Conservation (phyloP, 495 filamentous ascomycete species). For the Trichocladium uniseriatum region DNA sequence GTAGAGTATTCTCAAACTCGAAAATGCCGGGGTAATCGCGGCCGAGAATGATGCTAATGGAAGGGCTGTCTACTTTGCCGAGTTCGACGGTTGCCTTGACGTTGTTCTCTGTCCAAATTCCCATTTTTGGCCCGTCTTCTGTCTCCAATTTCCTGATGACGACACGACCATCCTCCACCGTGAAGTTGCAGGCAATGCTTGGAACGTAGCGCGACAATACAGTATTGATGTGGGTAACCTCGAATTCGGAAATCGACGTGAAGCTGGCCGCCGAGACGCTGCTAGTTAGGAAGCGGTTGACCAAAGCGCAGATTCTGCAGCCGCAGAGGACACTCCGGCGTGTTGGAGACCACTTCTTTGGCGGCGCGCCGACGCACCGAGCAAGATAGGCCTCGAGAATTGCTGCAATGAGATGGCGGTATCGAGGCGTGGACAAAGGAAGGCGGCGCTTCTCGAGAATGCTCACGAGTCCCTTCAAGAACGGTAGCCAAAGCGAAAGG, state of each 20-base stretch:
- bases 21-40: neutral
- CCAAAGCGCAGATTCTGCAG: constrained; percentile 2
- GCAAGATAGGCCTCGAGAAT: constrained; percentile 9
- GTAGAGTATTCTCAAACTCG: neutral
- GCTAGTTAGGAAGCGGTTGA: constrained; percentile 6
- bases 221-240: neutral
- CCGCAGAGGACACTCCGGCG: neutral
- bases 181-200: neutral
- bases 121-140: neutral
- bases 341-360: neutral
- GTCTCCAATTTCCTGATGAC: neutral
- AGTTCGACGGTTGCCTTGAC: neutral
- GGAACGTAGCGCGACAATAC: neutral
- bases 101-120: neutral
- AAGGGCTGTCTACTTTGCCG: neutral
- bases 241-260: neutral
- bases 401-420: constrained; percentile 12
- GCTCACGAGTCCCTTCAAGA: constrained; percentile 6
- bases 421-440: constrained; percentile 5
- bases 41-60: neutral
- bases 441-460: constrained; percentile 4
- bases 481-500: constrained; percentile 14
- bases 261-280: neutral
- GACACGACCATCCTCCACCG: neutral
- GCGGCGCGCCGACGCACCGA: neutral